Base-by-base conservation (phyloP, 441 rosid species). In the Pelargonium australe region DNA sequence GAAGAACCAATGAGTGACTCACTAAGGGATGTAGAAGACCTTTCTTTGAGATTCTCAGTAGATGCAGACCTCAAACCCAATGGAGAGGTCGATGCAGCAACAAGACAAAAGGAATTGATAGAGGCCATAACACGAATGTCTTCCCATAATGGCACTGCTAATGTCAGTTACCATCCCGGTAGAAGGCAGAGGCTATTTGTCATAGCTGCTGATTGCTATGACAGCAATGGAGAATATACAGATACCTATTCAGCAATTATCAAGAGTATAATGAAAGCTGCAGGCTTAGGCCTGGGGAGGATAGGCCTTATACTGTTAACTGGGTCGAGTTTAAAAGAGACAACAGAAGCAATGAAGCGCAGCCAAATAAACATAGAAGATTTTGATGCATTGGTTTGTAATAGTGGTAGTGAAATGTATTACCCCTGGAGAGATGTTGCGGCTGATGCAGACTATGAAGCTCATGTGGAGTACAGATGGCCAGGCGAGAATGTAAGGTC, bases 1-100 rank as follows among this genome's bases (percentile, higher is more conserved):
- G 89, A 89, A 82, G 97, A 92, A 75, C 92, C 91, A 25, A 81
- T 86, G 92, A 89, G 96, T 65, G 95, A 92, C 76, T 92, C 97
- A 61, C 77, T 92, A 43, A 85, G 76, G 69, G 97, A 86, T 63
- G 89, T 87, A 1, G 95, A 87, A 70, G 95, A 92, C 79, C 80
- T 87, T 58, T 89, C 97, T 75, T 77, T 92, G 77, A 83, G 85
- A 79, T 88, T 92, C 81, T 89, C 95, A 31, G 65, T 80, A 61
- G 97, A 92, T 51, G 94, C 89, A 51, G 92, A 92, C 68, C 74
- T 83, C 84, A 87, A 86, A 72, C 75, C 83, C 66, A 84, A 87
- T 44, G 87, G 92, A 68, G 95, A 89, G 79, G 77, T 85, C 31
- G 96, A 92, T 78, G 87, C 86, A 77, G 80, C 79, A 76, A 72